phyloP scores from a whole-genome alignment of 805 yeast genomes.

The Kuraishia ogatae region DNA sequence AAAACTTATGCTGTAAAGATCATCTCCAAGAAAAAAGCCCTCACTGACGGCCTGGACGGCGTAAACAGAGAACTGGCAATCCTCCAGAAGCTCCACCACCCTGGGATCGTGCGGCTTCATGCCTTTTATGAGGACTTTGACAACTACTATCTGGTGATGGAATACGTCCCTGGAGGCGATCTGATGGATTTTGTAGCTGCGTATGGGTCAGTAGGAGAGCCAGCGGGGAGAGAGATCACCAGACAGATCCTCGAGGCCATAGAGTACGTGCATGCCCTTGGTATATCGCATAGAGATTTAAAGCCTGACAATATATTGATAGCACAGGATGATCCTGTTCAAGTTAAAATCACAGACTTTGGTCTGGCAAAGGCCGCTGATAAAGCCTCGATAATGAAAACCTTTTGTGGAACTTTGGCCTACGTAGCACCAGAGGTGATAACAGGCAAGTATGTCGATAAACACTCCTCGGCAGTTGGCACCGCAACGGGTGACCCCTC shows the following conservation, averaged over 20 bases:
- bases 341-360: slow-evolving; percentile 91
- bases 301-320: slow-evolving; percentile 94
- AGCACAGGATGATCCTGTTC: slow-evolving; percentile 83
- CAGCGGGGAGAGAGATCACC: slow-evolving; percentile 79
- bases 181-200: slow-evolving; percentile 95
- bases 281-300: slow-evolving; percentile 92
- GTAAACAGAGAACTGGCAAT: slow-evolving; percentile 84
- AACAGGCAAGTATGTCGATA: slow-evolving; percentile 40
- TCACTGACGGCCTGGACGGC: slow-evolving; percentile 68
- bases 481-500: neutral
- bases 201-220: slow-evolving; percentile 87
- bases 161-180: slow-evolving; percentile 93
- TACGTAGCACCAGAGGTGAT: slow-evolving; percentile 95
- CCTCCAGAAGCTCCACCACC: slow-evolving; percentile 68
- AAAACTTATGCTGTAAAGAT: slow-evolving; percentile 86
- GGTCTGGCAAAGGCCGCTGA: slow-evolving; percentile 91
- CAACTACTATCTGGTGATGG: slow-evolving; percentile 86
- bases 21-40: slow-evolving; percentile 70
- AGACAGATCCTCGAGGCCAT: slow-evolving; percentile 80
- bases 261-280: slow-evolving; percentile 77
- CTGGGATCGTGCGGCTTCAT: slow-evolving; percentile 73
- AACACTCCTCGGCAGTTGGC: neutral
- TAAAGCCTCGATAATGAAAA: slow-evolving; percentile 79
- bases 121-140: slow-evolving; percentile 81
- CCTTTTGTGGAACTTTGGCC: slow-evolving; percentile 96